phyloP scores from a whole-genome alignment of 768 basidiomycete species.

The Mycena haematopus region DNA sequence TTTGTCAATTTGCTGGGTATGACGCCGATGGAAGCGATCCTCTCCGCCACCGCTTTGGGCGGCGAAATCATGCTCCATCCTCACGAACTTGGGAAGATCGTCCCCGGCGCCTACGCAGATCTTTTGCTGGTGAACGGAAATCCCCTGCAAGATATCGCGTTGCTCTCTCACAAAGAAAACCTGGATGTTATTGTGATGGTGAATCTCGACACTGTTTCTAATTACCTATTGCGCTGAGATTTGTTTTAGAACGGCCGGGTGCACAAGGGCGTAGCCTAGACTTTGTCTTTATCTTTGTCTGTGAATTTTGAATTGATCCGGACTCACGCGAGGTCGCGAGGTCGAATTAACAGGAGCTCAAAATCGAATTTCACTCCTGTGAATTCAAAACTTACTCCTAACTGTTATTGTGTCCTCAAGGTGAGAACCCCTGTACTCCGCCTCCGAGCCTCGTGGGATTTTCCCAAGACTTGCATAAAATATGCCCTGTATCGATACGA shows the following conservation, averaged over 20 bases:
- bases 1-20: conserved; percentile 43
- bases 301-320: no score
- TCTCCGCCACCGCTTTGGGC: conserved; percentile 42
- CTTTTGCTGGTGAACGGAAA: conserved; percentile 44
- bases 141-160: conserved; percentile 42
- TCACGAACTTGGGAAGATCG: conserved; percentile 43
- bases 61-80: conserved; percentile 45
- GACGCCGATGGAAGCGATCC: conserved; percentile 45
- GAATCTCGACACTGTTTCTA: conserved; percentile 7
- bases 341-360: no score
- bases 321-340: no score
- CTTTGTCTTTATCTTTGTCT: no score
- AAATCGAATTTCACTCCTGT: no score
- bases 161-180: conserved; percentile 39
- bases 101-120: conserved; percentile 45
- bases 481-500: no score
- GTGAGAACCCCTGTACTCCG: no score
- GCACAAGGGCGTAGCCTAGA: no score
- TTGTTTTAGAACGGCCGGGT: neutral
- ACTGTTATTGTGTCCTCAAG: no score
- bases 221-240: neutral
- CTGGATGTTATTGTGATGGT: conserved; percentile 44
- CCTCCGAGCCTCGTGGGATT: no score
- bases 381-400: no score
- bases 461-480: no score